Evolutionary conservation across 371 early-diverging fungal genomes (phyloP).

Genomic region (Massospora cicadina): DNA sequence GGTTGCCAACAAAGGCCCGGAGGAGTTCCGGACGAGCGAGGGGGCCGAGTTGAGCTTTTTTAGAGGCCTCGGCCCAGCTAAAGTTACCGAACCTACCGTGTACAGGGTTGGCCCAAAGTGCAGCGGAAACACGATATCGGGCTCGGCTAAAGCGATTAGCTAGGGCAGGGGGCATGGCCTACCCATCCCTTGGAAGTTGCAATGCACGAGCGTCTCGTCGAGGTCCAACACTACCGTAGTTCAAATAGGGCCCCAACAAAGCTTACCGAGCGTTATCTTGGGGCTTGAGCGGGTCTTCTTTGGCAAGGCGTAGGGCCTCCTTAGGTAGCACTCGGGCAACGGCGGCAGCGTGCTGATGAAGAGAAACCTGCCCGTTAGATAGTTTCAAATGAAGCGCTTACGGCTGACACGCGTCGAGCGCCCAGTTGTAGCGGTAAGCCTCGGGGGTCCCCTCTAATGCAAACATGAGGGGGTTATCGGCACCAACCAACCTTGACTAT

Average conservation of each 20-base stretch:
- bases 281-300: slow-evolving; percentile 34
- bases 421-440: neutral
- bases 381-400: neutral
- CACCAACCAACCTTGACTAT: too few relatives aligned
- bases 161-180: slow-evolving; percentile 14
- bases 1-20: too few relatives aligned
- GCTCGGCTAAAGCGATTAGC: slow-evolving; percentile 12
- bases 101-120: neutral
- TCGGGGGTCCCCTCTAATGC: neutral
- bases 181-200: slow-evolving; percentile 26
- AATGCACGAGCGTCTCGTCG: slow-evolving; percentile 62
- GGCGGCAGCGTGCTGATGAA: slow-evolving; percentile 9
- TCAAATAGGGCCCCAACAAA: neutral
- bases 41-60: too few relatives aligned
- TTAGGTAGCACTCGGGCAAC: neutral
- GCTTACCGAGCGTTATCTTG: slow-evolving; percentile 29
- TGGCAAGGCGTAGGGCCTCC: slow-evolving; percentile 19
- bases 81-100: neutral
- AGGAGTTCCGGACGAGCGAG: too few relatives aligned
- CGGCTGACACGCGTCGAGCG: neutral
- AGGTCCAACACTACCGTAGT: slow-evolving; percentile 32
- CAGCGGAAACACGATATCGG: neutral
- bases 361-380: neutral
- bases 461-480: too few relatives aligned
- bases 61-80: too few relatives aligned